Percentiles rank a stretch among this genome's conserved stretches.
Conservation (phyloP, 306 rosid genomes). For the Albizia julibrissin region DNA sequence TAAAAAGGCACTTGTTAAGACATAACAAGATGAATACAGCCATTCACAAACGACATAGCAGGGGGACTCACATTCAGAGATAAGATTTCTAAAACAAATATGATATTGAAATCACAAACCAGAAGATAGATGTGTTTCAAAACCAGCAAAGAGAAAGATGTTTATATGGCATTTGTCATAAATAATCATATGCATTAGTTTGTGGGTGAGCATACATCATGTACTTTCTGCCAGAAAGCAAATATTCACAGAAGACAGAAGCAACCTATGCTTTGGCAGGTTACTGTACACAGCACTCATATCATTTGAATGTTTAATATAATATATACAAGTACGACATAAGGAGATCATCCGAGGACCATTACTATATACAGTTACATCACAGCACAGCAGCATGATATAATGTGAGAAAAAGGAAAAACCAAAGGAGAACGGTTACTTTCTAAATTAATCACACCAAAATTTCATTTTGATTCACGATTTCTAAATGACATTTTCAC, state of each 20-base stretch:
- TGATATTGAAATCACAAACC: conserved; percentile 4
- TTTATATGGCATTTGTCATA: not conserved
- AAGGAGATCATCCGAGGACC: conserved; percentile 19
- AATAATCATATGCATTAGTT: conserved; percentile 3
- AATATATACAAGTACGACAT: not conserved
- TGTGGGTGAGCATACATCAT: not conserved
- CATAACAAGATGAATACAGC: conserved; percentile 8
- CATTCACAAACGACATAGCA: not conserved
- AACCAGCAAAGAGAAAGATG: not conserved
- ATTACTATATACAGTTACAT: conserved; percentile 9
- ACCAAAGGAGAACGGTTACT: not conserved
- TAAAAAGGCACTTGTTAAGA: conserved; percentile 8
- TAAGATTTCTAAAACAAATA: conserved; percentile 16
- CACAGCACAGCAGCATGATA: not conserved
- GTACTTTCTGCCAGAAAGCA: not conserved
- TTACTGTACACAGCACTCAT: not conserved
- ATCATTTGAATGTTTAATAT: not conserved
- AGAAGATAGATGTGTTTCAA: not conserved
- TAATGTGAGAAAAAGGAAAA: not conserved
- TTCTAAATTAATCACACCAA: conserved; percentile 26
- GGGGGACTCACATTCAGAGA: not conserved
- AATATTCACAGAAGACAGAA: conserved; percentile 4
- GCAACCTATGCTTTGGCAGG: not conserved
- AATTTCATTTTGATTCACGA: conserved; percentile 3
- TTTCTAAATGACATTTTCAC: conserved; percentile 17